Evolutionary conservation across 768 basidiomycete genomes (phyloP).

Genomic region (Pleurotus platypus): DNA sequence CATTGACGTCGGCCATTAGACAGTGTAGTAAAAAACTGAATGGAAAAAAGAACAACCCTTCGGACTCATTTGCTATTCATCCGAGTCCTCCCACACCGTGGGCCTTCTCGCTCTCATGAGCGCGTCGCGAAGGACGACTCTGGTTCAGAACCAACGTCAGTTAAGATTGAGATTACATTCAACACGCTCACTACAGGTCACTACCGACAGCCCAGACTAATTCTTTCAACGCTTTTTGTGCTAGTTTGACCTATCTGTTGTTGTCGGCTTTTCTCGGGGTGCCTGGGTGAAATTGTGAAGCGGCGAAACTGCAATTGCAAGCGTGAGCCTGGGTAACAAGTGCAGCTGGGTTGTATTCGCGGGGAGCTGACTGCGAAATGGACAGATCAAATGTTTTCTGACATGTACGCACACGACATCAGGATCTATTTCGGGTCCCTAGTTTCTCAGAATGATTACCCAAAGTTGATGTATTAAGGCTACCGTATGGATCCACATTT

Average conservation of each 20-base stretch:
- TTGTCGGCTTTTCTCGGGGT: slow-evolving; percentile 7
- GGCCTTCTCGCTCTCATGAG: no score
- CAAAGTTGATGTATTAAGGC: neutral
- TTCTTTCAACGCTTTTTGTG: no score
- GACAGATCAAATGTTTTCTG: slow-evolving; percentile 8
- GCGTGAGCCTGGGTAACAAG: neutral
- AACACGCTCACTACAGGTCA: no score
- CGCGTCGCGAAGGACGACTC: no score
- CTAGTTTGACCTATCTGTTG: neutral
- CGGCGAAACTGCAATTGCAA: slow-evolving; percentile 6
- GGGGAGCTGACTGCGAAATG: slow-evolving; percentile 4
- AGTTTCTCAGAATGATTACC: slow-evolving; percentile 1
- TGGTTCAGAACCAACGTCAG: no score
- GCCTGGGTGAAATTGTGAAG: slow-evolving; percentile 2
- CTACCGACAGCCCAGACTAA: no score
- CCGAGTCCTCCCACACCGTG: no score
- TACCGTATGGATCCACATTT: slow-evolving; percentile 1
- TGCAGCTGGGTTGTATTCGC: neutral
- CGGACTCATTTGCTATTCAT: no score
- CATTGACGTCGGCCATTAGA: no score
- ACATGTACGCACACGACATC: slow-evolving; percentile 5
- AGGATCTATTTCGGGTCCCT: slow-evolving; percentile 3
- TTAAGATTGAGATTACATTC: no score
- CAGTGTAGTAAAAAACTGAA: no score
- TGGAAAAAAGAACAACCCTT: no score